Evolutionary conservation across 768 basidiomycete genomes (phyloP).

Genomic region (Cystoderma amianthinum): DNA sequence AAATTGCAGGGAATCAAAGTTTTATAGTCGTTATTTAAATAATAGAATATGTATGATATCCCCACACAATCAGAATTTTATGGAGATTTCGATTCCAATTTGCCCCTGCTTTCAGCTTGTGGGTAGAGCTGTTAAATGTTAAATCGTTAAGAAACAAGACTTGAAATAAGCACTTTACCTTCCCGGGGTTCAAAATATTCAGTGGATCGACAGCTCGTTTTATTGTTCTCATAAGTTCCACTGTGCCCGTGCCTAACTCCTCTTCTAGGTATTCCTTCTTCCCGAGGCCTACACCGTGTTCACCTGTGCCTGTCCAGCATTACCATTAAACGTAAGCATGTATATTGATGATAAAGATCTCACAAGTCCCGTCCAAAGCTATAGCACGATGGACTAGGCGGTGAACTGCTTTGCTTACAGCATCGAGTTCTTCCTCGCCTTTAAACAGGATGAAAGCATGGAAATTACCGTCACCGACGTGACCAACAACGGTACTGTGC

Average conservation of each 20-base stretch:
- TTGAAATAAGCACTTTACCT: conserved; percentile 29
- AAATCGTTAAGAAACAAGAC: neutral
- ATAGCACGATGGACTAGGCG: conserved; percentile 69
- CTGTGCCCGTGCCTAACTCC: conserved; percentile 81
- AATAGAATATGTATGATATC: neutral
- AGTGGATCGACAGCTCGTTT: conserved; percentile 76
- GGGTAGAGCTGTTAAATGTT: conserved; percentile 23
- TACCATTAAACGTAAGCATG: too few relatives aligned
- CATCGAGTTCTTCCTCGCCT: conserved; percentile 48
- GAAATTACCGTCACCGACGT: conserved; percentile 70
- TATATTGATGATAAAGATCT: conserved; percentile 5
- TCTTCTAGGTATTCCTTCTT: conserved; percentile 76
- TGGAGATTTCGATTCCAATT: conserved; percentile 1
- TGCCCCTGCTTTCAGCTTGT: conserved; percentile 10
- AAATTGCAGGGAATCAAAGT: conserved; percentile 44
- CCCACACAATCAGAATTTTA: neutral
- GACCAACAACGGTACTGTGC: conserved; percentile 70
- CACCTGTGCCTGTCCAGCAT: conserved; percentile 72
- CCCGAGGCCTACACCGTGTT: conserved; percentile 85
- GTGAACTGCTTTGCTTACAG: conserved; percentile 55
- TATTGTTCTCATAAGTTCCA: conserved; percentile 81
- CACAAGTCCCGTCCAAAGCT: conserved; percentile 70
- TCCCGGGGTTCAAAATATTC: conserved; percentile 84
- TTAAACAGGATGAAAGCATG: conserved; percentile 52
- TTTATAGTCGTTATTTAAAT: neutral